These are phyloP conservation scores for Irpex sp. DNA, from an alignment of 1,284 basidiomycete genomes.

Conservation along the genomic window DNA sequence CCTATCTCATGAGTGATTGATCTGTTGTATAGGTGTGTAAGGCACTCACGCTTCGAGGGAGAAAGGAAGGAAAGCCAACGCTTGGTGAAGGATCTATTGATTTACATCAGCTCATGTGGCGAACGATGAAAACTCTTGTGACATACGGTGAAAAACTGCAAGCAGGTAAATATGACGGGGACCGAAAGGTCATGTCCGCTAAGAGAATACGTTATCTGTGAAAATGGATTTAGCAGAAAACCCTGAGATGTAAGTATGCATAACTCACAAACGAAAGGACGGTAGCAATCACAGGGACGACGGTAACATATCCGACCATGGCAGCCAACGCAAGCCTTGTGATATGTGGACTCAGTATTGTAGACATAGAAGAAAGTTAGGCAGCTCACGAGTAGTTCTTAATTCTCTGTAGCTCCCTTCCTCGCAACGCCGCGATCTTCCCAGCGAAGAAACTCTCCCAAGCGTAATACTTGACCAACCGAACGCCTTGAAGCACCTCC, in stretches of 20 bases:
- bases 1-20: not conserved
- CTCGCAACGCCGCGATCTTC: slow-evolving; percentile 47
- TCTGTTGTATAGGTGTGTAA: not conserved
- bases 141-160: slow-evolving; percentile 74
- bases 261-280: slow-evolving; percentile 66
- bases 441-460: slow-evolving; percentile 63
- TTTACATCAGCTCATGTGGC: not conserved
- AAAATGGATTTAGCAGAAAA: not conserved
- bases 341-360: not conserved
- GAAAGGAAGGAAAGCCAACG: slow-evolving; percentile 50
- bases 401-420: slow-evolving; percentile 50
- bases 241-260: not conserved
- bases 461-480: slow-evolving; percentile 58
- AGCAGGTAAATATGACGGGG: slow-evolving; percentile 68
- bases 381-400: slow-evolving; percentile 44
- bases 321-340: slow-evolving; percentile 48
- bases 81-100: slow-evolving; percentile 50
- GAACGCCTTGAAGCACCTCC: slow-evolving; percentile 64
- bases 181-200: slow-evolving; percentile 64
- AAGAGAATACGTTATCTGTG: slow-evolving; percentile 65
- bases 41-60: slow-evolving; percentile 33
- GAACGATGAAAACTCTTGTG: not conserved
- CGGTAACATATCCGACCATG: slow-evolving; percentile 53
- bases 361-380: not conserved
- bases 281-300: slow-evolving; percentile 66